Evolutionary conservation across 352 stramenopile genomes (phyloP).

Genomic region (Bremia lactucae): DNA sequence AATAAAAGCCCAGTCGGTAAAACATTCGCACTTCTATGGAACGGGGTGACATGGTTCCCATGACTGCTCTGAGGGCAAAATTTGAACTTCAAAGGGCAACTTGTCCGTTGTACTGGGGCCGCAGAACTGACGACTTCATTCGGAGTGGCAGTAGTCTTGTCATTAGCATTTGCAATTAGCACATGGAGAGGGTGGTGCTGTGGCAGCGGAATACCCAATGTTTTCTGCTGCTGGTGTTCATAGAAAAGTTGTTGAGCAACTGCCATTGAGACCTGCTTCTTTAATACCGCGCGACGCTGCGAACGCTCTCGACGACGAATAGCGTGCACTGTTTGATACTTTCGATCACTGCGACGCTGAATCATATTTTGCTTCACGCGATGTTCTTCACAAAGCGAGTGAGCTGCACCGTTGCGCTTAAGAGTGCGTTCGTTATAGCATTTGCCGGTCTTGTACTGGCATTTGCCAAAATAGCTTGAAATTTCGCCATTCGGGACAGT

Average conservation of each 20-base stretch:
- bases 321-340: constrained; percentile 79
- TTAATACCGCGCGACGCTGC: constrained; percentile 62
- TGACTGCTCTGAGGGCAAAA: constrained; percentile 5
- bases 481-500: no score
- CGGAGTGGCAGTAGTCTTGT: not conserved
- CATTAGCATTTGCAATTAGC: constrained; percentile 6
- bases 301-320: constrained; percentile 73
- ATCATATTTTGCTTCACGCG: constrained; percentile 80
- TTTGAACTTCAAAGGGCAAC: constrained; percentile 4
- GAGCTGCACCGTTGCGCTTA: constrained; percentile 72
- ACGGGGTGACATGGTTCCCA: constrained; percentile 6
- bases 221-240: constrained; percentile 73
- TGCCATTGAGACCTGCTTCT: constrained; percentile 74
- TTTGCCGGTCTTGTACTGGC: constrained; percentile 84
- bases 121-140: constrained; percentile 13
- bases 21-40: no score
- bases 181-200: constrained; percentile 27
- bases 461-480: constrained; percentile 77
- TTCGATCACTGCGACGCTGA: constrained; percentile 71
- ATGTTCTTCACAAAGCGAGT: constrained; percentile 79
- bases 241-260: constrained; percentile 71
- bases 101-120: constrained; percentile 37
- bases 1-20: no score
- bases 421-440: constrained; percentile 81
- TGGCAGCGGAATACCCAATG: constrained; percentile 23